Conservation (phyloP, 768 basidiomycete species). For the Lanmaoa rubissima region DNA sequence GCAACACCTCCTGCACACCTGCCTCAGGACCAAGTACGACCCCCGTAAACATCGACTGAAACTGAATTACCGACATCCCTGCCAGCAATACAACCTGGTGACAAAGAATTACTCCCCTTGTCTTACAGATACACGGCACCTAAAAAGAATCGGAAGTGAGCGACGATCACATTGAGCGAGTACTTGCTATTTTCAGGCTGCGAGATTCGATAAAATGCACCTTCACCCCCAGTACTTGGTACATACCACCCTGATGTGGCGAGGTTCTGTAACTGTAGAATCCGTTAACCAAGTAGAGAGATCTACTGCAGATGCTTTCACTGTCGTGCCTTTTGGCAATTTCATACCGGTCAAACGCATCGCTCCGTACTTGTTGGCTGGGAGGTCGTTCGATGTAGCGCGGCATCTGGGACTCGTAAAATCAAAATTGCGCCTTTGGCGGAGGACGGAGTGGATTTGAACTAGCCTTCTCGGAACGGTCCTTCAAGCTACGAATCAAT, state of each 20-base stretch:
- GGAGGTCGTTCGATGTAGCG: constrained; percentile 15
- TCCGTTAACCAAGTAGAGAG: constrained; percentile 30
- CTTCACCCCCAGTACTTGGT: background rate
- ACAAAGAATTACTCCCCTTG: background rate
- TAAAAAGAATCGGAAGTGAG: background rate
- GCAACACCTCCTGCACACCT: background rate
- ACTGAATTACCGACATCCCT: background rate
- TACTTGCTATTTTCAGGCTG: background rate
- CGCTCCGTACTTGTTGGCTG: background rate
- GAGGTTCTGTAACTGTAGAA: background rate
- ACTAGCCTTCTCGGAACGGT: background rate
- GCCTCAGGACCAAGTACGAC: background rate
- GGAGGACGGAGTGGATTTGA: background rate
- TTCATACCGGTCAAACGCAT: constrained; percentile 27
- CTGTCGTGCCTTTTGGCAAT: constrained; percentile 8
- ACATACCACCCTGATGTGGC: background rate
- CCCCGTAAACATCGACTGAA: no score
- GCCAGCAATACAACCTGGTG: background rate
- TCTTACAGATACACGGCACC: background rate
- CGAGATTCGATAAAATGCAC: background rate
- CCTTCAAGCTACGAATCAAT: background rate
- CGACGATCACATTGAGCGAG: background rate
- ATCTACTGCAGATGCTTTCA: background rate
- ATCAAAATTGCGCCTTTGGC: constrained; percentile 28
- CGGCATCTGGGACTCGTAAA: constrained; percentile 27